Base-by-base conservation (phyloP, 768 basidiomycete genomes). In the Lactarius sp. region DNA sequence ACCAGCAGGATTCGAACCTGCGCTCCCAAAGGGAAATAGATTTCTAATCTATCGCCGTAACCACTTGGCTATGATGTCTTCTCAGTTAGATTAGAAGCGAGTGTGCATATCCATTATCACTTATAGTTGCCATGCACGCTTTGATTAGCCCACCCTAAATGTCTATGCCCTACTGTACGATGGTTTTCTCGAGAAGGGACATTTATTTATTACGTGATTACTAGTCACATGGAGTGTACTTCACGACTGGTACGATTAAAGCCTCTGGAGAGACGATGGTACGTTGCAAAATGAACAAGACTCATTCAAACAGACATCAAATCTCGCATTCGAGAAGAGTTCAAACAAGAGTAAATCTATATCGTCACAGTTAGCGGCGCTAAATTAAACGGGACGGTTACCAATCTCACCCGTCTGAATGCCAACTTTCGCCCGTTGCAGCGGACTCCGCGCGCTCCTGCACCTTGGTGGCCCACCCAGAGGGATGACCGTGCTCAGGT, bases 1-100 rank as follows among this genome's bases (percentile, higher is more conserved):
- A 72, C 75, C 74, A 75, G 77, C 75, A 77, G 75, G 77, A 77
- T 70, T 77, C 72, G 77, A 77, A 77, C 77, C 75, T 77, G 72
- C 77, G 77, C 75, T 69, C 70, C 69, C 71, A 71, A 69, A 71
- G 71, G 69, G 70, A 69, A 73, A 73, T 70, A 72, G 71, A 72
- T 72, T 82, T 83, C 82, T 82, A 83, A 83, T 85, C 82, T 83
- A 81, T 84, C 83, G 84, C 84, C 79, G 82, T 85, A 84, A 84
- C 84, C 82, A 83, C 83, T 84, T 84, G 81, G 83, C 83, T 83
- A 85, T 84, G 84, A 79, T 82, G 83, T 82, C 83, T 69, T 8
- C 12, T 7, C 4, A 37, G 12, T 37, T 4, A 36, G 4, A 18
- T 37, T 4, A 36, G 4, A 0, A 0, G 27, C 27, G 27, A 27